phyloP scores from a whole-genome alignment of 2,329 filamentous ascomycete genomes.

The Emergomyces africanus region DNA sequence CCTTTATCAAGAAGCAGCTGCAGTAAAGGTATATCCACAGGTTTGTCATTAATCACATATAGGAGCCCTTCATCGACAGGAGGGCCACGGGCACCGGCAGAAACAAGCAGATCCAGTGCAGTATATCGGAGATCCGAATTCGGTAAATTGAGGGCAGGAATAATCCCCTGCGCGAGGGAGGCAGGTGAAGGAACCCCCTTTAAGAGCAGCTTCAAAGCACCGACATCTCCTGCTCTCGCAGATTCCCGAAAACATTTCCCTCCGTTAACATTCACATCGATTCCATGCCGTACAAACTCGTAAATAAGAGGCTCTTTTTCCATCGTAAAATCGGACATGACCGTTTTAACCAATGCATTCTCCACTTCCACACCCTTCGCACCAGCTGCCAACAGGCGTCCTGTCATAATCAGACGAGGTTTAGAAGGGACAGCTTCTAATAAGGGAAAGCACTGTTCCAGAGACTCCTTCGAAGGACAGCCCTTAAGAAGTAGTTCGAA shows the following conservation, averaged over 20 bases:
- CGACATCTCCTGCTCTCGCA: conserved; percentile 8
- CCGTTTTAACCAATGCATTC: conserved; percentile 3
- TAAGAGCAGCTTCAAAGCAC: conserved; percentile 9
- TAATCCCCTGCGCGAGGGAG: conserved; percentile 9
- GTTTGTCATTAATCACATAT: conserved; percentile 7
- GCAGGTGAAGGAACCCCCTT: conserved; percentile 7
- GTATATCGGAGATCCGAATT: conserved; percentile 8
- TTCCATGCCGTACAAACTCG: conserved; percentile 9
- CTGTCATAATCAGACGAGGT: conserved; percentile 5
- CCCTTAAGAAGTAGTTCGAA: conserved; percentile 10
- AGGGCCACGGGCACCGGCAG: conserved; percentile 8
- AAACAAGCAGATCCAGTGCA: conserved; percentile 10
- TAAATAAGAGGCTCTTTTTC: conserved; percentile 9
- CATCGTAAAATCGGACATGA: conserved; percentile 2
- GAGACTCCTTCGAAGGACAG: conserved; percentile 7
- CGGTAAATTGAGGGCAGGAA: conserved; percentile 5
- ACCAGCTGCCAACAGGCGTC: conserved; percentile 9
- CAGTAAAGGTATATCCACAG: conserved; percentile 9
- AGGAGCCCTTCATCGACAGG: conserved; percentile 8
- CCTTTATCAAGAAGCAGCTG: conserved; percentile 11
- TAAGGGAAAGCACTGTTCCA: conserved; percentile 8
- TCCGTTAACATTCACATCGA: conserved; percentile 8
- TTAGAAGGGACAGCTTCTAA: conserved; percentile 4
- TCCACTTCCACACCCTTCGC: conserved; percentile 9
- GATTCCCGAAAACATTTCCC: conserved; percentile 11